Conservation (phyloP, 768 basidiomycete genomes). For the Macrolepiota albuminosa region DNA sequence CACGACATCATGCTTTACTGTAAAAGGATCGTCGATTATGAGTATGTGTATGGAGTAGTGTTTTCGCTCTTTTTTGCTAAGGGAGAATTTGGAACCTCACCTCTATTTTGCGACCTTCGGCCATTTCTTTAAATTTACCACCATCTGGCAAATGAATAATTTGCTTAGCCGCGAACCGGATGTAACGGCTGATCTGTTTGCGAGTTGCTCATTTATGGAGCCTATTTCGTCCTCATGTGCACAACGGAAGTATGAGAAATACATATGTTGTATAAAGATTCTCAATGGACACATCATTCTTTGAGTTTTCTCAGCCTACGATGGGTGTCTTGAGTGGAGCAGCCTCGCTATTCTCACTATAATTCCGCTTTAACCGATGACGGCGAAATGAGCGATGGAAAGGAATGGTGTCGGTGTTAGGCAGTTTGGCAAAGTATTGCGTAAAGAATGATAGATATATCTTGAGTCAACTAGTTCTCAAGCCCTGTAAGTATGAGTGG, state of each 20-base stretch:
- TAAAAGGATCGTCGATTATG: too few species aligned
- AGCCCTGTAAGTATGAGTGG: too few species aligned
- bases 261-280: too few species aligned
- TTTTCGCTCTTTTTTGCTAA: not conserved
- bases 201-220: not conserved
- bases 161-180: not conserved
- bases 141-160: not conserved
- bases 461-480: too few species aligned
- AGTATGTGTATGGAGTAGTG: not conserved
- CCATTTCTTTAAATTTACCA: too few species aligned
- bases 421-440: too few species aligned
- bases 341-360: too few species aligned
- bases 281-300: not conserved
- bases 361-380: too few species aligned
- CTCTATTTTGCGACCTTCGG: not conserved
- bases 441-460: too few species aligned
- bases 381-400: too few species aligned
- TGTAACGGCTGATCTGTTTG: not conserved
- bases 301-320: not conserved
- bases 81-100: not conserved
- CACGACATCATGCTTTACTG: not conserved
- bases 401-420: too few species aligned
- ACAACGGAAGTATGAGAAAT: not conserved
- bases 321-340: not conserved
- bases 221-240: not conserved